A percentile compares a stretch with the other conserved stretches of the same genome.
Conservation (phyloP, 176 grass and related monocot species). For the Musa beccarii region DNA sequence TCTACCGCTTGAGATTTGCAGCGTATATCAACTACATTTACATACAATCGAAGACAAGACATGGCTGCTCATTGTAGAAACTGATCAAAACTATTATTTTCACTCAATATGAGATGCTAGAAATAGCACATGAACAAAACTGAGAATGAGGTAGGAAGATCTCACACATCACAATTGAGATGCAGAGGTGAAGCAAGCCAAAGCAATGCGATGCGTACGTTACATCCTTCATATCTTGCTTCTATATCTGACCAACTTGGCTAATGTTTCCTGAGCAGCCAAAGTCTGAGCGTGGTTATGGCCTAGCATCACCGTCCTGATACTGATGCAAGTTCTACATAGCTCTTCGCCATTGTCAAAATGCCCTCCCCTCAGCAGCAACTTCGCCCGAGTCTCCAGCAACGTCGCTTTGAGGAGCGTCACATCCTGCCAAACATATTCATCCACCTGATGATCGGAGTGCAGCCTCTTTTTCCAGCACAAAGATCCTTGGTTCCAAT, state of each 20-base stretch:
- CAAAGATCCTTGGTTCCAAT: slow-evolving; percentile 51
- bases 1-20: no score
- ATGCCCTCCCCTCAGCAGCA: slow-evolving; percentile 64
- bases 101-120: not conserved
- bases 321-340: slow-evolving; percentile 91
- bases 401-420: slow-evolving; percentile 81
- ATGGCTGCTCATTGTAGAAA: no score
- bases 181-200: no score
- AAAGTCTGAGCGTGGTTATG: slow-evolving; percentile 66
- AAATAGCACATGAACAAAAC: not conserved
- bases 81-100: not conserved
- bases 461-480: slow-evolving; percentile 90
- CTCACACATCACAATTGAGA: not conserved
- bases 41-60: no score
- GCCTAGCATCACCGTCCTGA: slow-evolving; percentile 87
- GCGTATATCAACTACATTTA: no score
- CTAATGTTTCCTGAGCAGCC: slow-evolving; percentile 69
- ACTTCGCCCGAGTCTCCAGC: slow-evolving; percentile 66
- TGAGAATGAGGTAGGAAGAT: not conserved
- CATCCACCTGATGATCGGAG: slow-evolving; percentile 53
- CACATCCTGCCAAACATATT: slow-evolving; percentile 94
- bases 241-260: slow-evolving; percentile 88
- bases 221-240: slow-evolving; percentile 59
- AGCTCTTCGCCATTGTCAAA: slow-evolving; percentile 76
- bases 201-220: not conserved